Conservation (phyloP, 2,329 filamentous ascomycete species). For the Eutypella sp. region DNA sequence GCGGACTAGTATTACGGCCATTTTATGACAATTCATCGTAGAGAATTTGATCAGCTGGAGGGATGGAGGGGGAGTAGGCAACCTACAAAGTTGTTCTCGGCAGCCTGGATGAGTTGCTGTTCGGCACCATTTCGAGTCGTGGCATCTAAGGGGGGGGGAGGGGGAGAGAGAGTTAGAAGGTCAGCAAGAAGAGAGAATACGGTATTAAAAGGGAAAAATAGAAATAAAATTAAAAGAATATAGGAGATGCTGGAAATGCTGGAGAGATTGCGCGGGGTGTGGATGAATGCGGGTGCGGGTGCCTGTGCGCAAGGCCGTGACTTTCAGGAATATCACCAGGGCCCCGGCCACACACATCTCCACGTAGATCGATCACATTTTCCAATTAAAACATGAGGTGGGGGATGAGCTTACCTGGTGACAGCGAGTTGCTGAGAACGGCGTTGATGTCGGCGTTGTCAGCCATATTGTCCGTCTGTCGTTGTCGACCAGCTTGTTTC, state of each 20-base stretch:
- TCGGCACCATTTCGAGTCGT: constrained; percentile 85
- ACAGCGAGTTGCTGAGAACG: constrained; percentile 95
- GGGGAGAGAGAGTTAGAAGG: no score
- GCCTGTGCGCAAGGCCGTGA: no score
- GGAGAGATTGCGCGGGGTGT: no score
- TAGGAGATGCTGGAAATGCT: no score
- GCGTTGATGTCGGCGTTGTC: constrained; percentile 85
- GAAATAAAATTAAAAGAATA: no score
- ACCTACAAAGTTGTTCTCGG: constrained; percentile 89
- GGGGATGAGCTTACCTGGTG: constrained; percentile 87
- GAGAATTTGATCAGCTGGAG: no score
- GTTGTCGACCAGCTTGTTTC: constrained; percentile 10
- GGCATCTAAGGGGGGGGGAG: constrained; percentile 64
- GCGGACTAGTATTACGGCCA: no score
- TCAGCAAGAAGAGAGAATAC: constrained; percentile 24
- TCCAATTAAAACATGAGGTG: constrained; percentile 15
- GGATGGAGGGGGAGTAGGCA: no score
- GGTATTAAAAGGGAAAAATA: no score
- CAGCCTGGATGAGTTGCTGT: constrained; percentile 87
- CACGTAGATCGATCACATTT: not conserved
- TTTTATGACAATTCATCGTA: no score
- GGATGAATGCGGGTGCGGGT: no score
- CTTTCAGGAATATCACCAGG: no score
- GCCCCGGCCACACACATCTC: constrained; percentile 5
- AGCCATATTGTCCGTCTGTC: constrained; percentile 50